These are phyloP conservation scores for Solanum hybrid DNA, from an alignment of 305 asterid genomes.

Conservation along the genomic window DNA sequence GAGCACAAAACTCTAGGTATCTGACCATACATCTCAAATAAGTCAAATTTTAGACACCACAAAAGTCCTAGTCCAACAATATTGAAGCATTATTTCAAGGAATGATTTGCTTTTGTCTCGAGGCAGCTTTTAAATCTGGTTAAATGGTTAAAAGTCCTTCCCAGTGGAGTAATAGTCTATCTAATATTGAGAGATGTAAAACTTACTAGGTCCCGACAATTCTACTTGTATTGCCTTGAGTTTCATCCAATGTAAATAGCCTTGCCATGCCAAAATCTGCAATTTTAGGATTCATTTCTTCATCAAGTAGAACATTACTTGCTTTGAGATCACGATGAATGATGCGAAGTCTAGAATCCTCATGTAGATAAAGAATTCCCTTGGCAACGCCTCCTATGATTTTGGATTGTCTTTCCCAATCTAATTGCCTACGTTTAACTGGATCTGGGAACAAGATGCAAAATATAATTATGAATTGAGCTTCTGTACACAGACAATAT, in stretches of 20 bases:
- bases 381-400: slow-evolving; percentile 4
- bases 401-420: slow-evolving; percentile 8
- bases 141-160: neutral
- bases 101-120: too few relatives aligned
- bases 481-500: neutral
- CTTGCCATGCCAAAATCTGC: slow-evolving; percentile 18
- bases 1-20: neutral
- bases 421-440: neutral
- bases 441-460: neutral
- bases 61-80: neutral
- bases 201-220: slow-evolving; percentile 9
- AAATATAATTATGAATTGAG: neutral
- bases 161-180: neutral
- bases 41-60: neutral
- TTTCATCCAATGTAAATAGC: neutral
- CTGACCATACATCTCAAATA: neutral
- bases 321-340: slow-evolving; percentile 22
- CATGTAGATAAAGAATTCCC: slow-evolving; percentile 14
- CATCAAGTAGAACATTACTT: slow-evolving; percentile 10
- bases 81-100: neutral
- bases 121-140: neutral
- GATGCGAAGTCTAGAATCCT: slow-evolving; percentile 11
- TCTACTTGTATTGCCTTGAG: neutral
- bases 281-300: slow-evolving; percentile 9
- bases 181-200: neutral